Percentiles rank a stretch among this genome's conserved stretches.
Conservation (phyloP, 2,329 filamentous ascomycete genomes). For the Colletotrichum musae region DNA sequence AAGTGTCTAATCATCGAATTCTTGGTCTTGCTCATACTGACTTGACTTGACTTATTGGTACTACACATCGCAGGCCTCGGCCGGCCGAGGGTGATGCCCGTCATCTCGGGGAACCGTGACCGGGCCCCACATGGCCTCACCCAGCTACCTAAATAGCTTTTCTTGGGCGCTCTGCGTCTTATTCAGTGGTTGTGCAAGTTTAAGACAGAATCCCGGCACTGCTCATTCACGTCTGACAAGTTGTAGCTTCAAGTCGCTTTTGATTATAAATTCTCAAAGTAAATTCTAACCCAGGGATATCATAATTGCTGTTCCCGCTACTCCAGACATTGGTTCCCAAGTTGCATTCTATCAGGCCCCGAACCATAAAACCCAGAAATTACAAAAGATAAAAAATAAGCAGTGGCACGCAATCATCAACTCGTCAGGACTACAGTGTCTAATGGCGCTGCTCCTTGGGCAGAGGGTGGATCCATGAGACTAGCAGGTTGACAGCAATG, state of each 20-base stretch:
- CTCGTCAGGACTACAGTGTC: too few species aligned
- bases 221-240: neutral
- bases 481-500: slow-evolving; percentile 76
- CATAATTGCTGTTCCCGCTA: slow-evolving; percentile 27
- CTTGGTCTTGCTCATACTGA: too few species aligned
- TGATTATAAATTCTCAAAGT: neutral
- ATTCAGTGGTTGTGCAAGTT: too few species aligned
- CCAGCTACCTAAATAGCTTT: too few species aligned
- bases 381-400: neutral
- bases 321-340: slow-evolving; percentile 15
- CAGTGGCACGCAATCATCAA: slow-evolving; percentile 3
- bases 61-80: too few species aligned
- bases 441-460: slow-evolving; percentile 61
- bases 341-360: neutral
- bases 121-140: too few species aligned
- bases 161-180: too few species aligned
- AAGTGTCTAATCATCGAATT: too few species aligned
- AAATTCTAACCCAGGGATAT: slow-evolving; percentile 34
- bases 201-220: too few species aligned
- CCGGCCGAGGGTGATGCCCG: too few species aligned
- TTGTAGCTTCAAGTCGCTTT: neutral
- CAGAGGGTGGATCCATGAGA: slow-evolving; percentile 70
- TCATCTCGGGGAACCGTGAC: too few species aligned
- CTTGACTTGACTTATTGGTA: too few species aligned
- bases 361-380: neutral